A percentile compares a stretch with the other conserved stretches of the same genome.
Evolutionary conservation across 208 protist species (phyloP).

Genomic region (Trypanosoma lewisi): DNA sequence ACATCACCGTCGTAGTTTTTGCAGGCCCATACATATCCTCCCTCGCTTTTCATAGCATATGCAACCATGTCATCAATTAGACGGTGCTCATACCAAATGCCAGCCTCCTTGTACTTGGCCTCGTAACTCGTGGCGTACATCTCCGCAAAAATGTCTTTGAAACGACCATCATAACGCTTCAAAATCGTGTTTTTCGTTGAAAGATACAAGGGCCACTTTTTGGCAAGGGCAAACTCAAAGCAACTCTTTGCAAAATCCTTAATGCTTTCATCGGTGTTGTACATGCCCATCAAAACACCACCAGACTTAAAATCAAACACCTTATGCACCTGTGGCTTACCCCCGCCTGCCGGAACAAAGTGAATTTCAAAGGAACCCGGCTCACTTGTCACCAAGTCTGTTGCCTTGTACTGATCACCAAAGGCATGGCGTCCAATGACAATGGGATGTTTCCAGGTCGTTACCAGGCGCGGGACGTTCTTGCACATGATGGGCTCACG

Average conservation of each 20-base stretch:
- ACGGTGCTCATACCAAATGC: conserved; percentile 93
- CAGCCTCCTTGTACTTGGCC: conserved; percentile 34
- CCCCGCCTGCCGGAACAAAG: conserved; percentile 67
- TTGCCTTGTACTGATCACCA: conserved; percentile 87
- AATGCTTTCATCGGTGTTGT: conserved; percentile 90
- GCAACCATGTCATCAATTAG: conserved; percentile 99
- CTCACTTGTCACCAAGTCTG: conserved; percentile 58
- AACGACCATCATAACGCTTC: conserved; percentile 91
- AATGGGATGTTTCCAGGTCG: conserved; percentile 80
- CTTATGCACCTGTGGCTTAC: conserved; percentile 16
- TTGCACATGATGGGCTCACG: conserved; percentile 88
- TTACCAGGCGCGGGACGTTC: conserved; percentile 57
- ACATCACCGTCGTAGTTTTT: conserved; percentile 99
- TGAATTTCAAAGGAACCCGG: conserved; percentile 69
- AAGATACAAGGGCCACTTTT: conserved; percentile 78
- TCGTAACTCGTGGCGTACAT: conserved; percentile 69
- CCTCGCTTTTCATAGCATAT: conserved; percentile 89
- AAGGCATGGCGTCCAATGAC: conserved; percentile 86
- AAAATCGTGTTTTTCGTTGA: conserved; percentile 94
- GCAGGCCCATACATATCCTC: conserved; percentile 97
- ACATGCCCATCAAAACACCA: conserved; percentile 86
- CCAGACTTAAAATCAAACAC: conserved; percentile 67
- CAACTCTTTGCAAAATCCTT: conserved; percentile 80
- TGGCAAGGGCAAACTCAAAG: conserved; percentile 74
- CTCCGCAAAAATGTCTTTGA: conserved; percentile 89